Evolutionary conservation across 805 yeast genomes (phyloP), one percentile per base, ranked within the genome.

Genomic region (Yamadazyma philogaea): DNA sequence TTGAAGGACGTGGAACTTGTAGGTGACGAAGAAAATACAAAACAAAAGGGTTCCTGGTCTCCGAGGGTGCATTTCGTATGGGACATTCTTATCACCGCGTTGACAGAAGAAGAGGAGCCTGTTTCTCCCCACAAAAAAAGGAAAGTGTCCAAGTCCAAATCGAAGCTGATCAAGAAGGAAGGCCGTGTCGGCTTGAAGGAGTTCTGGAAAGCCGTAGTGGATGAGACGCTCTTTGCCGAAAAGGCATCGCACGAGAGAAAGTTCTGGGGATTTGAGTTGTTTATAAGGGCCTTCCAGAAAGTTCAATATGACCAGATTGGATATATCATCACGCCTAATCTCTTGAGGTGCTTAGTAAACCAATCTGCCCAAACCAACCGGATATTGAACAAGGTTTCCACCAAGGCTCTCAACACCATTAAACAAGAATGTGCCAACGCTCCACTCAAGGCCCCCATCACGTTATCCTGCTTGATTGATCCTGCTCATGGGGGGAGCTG

Each of bases 181-280:
- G 79, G 31, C 59, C 28, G 12, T n/a, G 51, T 68, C 4, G 37
- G 57, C 0, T 51, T 70, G 36, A 55, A 59, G 34, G 93, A 86
- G 41, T 89, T 91, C 59, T 89, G 96, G 95, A 77, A 79, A 51
- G 68, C 74, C 3, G 81, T 80, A 5, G 77, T 91, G 12, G 97
- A 91, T 57, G 93, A 88, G 53, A 75, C 84, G 3, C 78, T 86
- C 46, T 90, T 91, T 52, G 70, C 86, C 4, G 79, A 78, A 28
- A 79, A 82, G 49, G 73, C 96, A 0, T 88, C 96, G 1, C 78
- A 82, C 24, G 97, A 90, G 60, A 72, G 96, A 44, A 91, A 90
- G 59, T 86, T 75, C 60, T 78, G 87, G 77, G 98, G 96, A 0
- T 79, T 90, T 53, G 85, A 85, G 51, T 75, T 89, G 8, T 79